Evolutionary conservation across 495 filamentous ascomycete species (phyloP).

Genomic region (Aspergillus coremiiformis): DNA sequence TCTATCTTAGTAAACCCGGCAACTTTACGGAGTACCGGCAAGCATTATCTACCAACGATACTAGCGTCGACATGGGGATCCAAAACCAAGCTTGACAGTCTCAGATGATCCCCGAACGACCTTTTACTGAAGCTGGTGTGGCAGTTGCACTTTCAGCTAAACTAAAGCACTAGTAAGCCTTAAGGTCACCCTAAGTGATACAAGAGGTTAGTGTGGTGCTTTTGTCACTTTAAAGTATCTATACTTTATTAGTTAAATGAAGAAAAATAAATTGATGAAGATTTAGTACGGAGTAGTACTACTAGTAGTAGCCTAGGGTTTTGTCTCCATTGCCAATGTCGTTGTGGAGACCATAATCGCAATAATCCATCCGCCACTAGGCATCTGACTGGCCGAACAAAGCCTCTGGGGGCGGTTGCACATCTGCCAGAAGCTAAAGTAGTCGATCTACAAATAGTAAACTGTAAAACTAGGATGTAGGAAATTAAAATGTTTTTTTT

Average conservation of each 20-base stretch:
- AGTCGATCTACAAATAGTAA: constrained; percentile 18
- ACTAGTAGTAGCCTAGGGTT: neutral
- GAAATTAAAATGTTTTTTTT: constrained; percentile 1
- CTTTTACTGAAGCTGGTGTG: neutral
- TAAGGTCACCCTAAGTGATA: neutral
- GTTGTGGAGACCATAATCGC: constrained; percentile 11
- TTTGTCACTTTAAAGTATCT: neutral
- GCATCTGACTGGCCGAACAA: constrained; percentile 11
- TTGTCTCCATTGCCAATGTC: neutral
- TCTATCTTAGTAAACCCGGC: neutral
- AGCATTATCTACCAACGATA: neutral
- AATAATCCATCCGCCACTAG: constrained; percentile 15
- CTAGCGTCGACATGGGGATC: neutral
- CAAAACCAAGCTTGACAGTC: neutral
- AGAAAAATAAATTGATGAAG: neutral
- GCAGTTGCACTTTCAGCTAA: constrained; percentile 1
- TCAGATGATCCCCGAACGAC: neutral
- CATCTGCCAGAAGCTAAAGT: constrained; percentile 11
- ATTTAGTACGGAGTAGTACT: neutral
- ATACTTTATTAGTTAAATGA: neutral
- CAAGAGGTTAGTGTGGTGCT: neutral
- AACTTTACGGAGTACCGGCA: neutral
- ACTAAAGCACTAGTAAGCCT: constrained; percentile 2
- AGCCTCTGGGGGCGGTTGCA: constrained; percentile 7
- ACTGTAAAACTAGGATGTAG: constrained; percentile 4